phyloP scores from a whole-genome alignment of 305 asterid genomes.

The Fraxinus baroniana region DNA sequence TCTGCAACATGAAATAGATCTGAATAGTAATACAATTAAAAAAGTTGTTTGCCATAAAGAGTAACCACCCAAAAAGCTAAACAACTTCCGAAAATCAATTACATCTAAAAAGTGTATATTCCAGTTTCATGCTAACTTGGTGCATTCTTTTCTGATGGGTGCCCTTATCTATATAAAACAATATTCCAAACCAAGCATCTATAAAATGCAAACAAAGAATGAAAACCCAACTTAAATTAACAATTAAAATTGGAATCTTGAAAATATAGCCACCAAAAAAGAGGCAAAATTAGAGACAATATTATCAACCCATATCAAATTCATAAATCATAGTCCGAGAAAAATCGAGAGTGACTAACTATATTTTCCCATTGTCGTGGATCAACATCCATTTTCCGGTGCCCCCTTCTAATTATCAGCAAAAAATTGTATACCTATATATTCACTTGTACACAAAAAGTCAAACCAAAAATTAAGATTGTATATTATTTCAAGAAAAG shows the following conservation, averaged over 20 bases:
- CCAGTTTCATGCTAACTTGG: neutral
- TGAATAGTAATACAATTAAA: neutral
- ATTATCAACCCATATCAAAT: conserved; percentile 11
- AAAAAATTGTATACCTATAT: neutral
- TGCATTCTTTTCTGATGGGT: neutral
- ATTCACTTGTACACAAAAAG: neutral
- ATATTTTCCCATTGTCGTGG: conserved; percentile 59
- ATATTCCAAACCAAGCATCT: neutral
- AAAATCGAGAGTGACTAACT: conserved; percentile 37
- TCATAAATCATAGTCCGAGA: conserved; percentile 2
- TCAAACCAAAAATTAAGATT: neutral
- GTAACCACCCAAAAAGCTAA: neutral
- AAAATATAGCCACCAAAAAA: neutral
- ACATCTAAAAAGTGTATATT: neutral
- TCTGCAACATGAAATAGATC: neutral
- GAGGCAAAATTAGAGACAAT: conserved; percentile 5
- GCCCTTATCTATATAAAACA: neutral
- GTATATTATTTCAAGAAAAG: neutral
- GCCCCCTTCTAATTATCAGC: neutral
- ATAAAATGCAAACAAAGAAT: neutral
- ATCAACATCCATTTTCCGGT: conserved; percentile 59
- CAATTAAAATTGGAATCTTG: neutral
- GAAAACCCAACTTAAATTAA: neutral
- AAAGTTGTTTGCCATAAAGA: neutral
- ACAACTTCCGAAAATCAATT: neutral